Conservation (phyloP, 306 rosid genomes). For the Boehmeria nivea region DNA sequence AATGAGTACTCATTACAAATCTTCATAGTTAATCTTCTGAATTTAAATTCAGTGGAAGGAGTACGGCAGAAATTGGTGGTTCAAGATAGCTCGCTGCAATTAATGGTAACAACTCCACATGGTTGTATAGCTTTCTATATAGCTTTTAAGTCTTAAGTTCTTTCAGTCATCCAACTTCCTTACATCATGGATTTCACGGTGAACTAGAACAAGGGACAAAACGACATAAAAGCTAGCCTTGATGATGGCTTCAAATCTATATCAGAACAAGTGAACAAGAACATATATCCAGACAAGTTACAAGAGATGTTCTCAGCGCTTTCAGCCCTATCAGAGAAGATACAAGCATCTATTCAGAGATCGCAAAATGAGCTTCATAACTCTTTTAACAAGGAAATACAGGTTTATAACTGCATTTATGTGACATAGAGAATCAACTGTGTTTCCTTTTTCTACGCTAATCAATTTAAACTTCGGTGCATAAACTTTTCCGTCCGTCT, state of each 20-base stretch:
- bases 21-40: no score
- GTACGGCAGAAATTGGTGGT: constrained; percentile 64
- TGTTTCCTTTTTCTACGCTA: background rate
- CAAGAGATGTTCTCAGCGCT: constrained; percentile 54
- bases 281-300: constrained; percentile 46
- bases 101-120: constrained; percentile 45
- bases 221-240: constrained; percentile 59
- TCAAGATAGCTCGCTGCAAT: constrained; percentile 62
- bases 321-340: constrained; percentile 56
- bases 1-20: no score
- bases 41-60: constrained; percentile 53
- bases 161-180: constrained; percentile 22
- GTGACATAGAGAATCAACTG: constrained; percentile 9
- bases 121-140: constrained; percentile 9
- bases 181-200: constrained; percentile 13
- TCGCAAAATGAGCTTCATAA: constrained; percentile 43
- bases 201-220: constrained; percentile 74
- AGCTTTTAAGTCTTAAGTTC: constrained; percentile 12
- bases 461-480: background rate
- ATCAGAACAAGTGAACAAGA: constrained; percentile 48
- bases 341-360: constrained; percentile 54
- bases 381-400: constrained; percentile 57
- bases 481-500: background rate
- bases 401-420: constrained; percentile 30
- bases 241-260: constrained; percentile 63